Base-by-base conservation (phyloP, 1,139 yeast genomes). In the Geotrichum australiense region DNA sequence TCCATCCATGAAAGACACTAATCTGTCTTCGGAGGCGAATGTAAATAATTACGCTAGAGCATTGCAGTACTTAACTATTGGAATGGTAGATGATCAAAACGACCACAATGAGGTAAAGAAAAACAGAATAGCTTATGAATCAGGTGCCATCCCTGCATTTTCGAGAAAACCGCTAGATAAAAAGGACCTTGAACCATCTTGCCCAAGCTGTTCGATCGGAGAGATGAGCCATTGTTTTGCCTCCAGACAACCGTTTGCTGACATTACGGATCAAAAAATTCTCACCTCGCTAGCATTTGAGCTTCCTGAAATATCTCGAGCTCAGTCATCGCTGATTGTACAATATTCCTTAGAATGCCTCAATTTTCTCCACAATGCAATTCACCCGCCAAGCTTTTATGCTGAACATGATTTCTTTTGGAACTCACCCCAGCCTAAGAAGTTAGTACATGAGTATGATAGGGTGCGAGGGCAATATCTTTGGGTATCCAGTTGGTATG, bases 401-500 rank as follows among this genome's bases (percentile, higher is more conserved):
- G 31, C 37, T 7, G 50, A 47, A 22, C 50, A 47, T 33, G 49
- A 47, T 20, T 40, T 36, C 23, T 47, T 45, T 33, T 47, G 50
- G 50, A 28, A 37, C 19, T 40, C 42, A 14, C 12, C 30, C n/a
- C 45, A 41, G 14, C 47, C 47, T 6, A 45, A 45, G 22, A 27
- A 22, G 29, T 30, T 46, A 14, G 35, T n/a, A 25, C 38, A 22
- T 10, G 19, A 24, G 4, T 41, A 32, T 23, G 47, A 47, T 30
- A 37, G 50, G 27, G 41, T 37, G 15, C 36, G 52, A 3, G 47
- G 48, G 14, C 43, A 48, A 27, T 65, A 65, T 48, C 39, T 62
- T 2, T 63, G 66, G 58, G 37, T 61, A 20, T 51, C 65, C 6
- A 55, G 56, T 11, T 64, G 61, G 53, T 65, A 65, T 50, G 59